Base-by-base conservation (phyloP, 1,284 basidiomycete species). In the Boletus mariae region DNA sequence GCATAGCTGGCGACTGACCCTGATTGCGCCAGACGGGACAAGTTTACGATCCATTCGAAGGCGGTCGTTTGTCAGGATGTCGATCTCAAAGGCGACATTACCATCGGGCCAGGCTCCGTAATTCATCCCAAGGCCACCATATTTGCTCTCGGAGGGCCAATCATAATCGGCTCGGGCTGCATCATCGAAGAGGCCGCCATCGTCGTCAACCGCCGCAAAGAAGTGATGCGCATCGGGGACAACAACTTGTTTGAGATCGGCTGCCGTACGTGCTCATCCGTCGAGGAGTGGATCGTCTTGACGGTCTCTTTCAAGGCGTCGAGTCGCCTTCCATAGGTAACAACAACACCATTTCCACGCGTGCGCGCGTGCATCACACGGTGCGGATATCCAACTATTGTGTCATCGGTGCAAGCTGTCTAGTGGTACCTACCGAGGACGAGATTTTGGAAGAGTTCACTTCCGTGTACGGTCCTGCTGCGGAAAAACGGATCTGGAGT, bases 111-210 rank as follows among this genome's bases (percentile, higher is more conserved):
- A 68, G 89, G 90, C 83, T 90, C 88, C 1, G 86, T 98, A 47
- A 83, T 99, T n/a, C 95, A 98, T 61, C 95, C 96, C 0, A 92
- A 92, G 66, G 92, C 91, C 1, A 90, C 89, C 29, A 89, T 98
- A 57, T 87, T 94, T 57, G 94, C 93, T 7, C 83, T 92, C 42
- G 85, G 84, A 5, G 94, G 91, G 0, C 87, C 92, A 3, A 93
- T 98, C 57, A 77, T 91, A 44, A 87, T 98, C 45, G 96, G 94
- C 8, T 77, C 83, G 25, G 83, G 88, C 51, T 95, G 92, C 67
- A 92, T 98, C 61, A 83, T 99, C 50, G 96, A 98, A 66, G 96
- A 98, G 70, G 80, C 81, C 8, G 90, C 84, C 2, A 85, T 94
- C 59, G 85, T 98, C 56, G 85, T 95, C 53, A 96, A 97, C 68